phyloP scores from a whole-genome alignment of 2,329 filamentous ascomycete species.

The Coniochaeta sp. region DNA sequence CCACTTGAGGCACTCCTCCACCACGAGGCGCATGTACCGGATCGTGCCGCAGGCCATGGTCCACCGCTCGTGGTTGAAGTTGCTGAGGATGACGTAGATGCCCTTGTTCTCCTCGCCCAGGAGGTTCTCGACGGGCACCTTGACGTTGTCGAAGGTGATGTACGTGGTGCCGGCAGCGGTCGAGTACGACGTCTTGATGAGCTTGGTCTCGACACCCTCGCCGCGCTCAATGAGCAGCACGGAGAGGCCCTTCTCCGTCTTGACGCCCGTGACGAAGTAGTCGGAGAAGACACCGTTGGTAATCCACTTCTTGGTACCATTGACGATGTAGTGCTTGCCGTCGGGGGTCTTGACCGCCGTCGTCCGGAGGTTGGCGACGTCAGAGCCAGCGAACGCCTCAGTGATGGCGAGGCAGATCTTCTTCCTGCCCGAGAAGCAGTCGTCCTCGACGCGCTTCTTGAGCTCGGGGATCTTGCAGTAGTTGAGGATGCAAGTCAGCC shows the following conservation, averaged over 20 bases:
- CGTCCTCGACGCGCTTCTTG: constrained; percentile 59
- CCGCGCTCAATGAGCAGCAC: constrained; percentile 69
- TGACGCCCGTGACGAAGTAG: constrained; percentile 77
- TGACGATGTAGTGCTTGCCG: constrained; percentile 65
- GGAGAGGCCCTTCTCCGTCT: constrained; percentile 70
- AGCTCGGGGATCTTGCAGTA: constrained; percentile 63
- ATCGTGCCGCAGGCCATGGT: constrained; percentile 63
- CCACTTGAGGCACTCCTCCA: constrained; percentile 86
- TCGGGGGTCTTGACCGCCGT: constrained; percentile 71
- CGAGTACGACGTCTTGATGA: constrained; percentile 78
- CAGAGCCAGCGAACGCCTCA: constrained; percentile 79
- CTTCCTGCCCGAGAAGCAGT: constrained; percentile 74
- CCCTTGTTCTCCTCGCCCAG: constrained; percentile 81
- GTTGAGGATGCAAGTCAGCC: constrained; percentile 71
- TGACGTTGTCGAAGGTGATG: constrained; percentile 80
- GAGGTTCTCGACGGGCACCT: constrained; percentile 72
- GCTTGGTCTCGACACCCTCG: constrained; percentile 68
- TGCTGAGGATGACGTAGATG: constrained; percentile 74
- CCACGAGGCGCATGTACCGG: constrained; percentile 59
- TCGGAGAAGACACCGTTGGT: constrained; percentile 75
- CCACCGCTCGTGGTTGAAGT: constrained; percentile 86
- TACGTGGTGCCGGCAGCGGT: constrained; percentile 71
- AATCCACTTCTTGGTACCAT: constrained; percentile 80
- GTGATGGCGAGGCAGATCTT: constrained; percentile 86
- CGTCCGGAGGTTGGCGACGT: constrained; percentile 73